Evolutionary conservation across 1,284 basidiomycete species (phyloP).

Genomic region (Dichomitus squalens): DNA sequence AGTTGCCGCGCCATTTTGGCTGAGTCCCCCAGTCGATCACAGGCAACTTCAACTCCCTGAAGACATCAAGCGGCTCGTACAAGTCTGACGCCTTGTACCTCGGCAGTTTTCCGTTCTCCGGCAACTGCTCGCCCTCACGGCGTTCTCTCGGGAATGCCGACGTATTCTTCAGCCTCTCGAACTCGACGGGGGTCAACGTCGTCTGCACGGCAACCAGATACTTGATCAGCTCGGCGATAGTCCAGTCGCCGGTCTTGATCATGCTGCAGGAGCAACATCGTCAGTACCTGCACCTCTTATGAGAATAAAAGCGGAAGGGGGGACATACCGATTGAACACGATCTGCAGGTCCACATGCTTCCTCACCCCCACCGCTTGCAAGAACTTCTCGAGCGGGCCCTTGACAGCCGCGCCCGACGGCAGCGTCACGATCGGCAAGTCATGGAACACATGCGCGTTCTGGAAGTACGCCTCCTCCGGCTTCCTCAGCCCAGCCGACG

Average conservation of each 20-base stretch:
- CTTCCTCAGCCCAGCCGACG: conserved; percentile 73
- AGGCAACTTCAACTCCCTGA: conserved; percentile 79
- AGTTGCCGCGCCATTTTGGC: conserved; percentile 75
- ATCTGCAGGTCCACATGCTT: conserved; percentile 92
- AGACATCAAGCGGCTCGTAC: conserved; percentile 82
- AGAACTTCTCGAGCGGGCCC: conserved; percentile 76
- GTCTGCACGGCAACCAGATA: conserved; percentile 89
- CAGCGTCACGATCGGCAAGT: conserved; percentile 82
- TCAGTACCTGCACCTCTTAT: conserved; percentile 6
- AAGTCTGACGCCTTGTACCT: conserved; percentile 71
- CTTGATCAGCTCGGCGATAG: conserved; percentile 75
- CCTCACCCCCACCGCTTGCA: conserved; percentile 82
- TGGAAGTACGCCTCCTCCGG: conserved; percentile 88
- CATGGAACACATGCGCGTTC: conserved; percentile 86
- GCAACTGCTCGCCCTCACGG: conserved; percentile 30
- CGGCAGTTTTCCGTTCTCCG: conserved; percentile 35
- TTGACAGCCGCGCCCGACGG: conserved; percentile 72
- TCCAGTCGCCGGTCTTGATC: conserved; percentile 86
- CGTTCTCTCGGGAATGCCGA: conserved; percentile 79
- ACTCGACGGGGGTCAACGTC: conserved; percentile 69
- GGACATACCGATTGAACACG: conserved; percentile 76
- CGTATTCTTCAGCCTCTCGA: conserved; percentile 77
- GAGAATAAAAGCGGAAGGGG: neutral
- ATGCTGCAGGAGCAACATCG: conserved; percentile 51
- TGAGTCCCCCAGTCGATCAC: conserved; percentile 87